phyloP scores from a whole-genome alignment of 345 rosid species.

The Draba incana region DNA sequence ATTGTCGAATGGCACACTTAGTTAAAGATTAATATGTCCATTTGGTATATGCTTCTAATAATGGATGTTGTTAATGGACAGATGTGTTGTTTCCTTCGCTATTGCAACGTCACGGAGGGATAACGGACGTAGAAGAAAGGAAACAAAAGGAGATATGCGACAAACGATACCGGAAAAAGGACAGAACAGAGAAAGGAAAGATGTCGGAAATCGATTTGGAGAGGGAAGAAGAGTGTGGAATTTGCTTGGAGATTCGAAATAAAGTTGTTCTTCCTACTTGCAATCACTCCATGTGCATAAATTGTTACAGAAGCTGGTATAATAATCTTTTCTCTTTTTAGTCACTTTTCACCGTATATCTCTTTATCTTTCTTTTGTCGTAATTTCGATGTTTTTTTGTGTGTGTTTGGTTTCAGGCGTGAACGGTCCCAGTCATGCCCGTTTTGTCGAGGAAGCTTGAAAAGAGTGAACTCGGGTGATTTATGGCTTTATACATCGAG shows the following conservation, averaged over 20 bases:
- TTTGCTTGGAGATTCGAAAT: conserved; percentile 75
- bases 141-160: conserved; percentile 73
- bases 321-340: conserved; percentile 1
- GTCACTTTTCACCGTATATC: background rate
- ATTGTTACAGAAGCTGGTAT: conserved; percentile 79
- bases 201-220: conserved; percentile 73
- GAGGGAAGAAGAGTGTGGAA: conserved; percentile 93
- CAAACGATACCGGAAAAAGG: conserved; percentile 55
- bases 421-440: conserved; percentile 86
- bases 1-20: conserved; percentile 24
- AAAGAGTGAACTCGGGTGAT: conserved; percentile 74
- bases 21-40: background rate
- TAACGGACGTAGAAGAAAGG: conserved; percentile 72
- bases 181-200: conserved; percentile 64
- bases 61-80: conserved; percentile 42
- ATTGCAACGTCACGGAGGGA: conserved; percentile 80
- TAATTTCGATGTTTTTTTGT: too few relatives aligned
- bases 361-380: too few relatives aligned
- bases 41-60: background rate
- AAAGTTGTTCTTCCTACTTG: conserved; percentile 83
- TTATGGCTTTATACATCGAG: conserved; percentile 71
- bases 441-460: conserved; percentile 82
- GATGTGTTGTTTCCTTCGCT: conserved; percentile 88
- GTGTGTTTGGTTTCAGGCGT: conserved; percentile 51
- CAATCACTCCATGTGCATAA: conserved; percentile 81